Evolutionary conservation across 345 rosid genomes (phyloP), one percentile per base, ranked within the genome.

Genomic region (Citrus inodora): DNA sequence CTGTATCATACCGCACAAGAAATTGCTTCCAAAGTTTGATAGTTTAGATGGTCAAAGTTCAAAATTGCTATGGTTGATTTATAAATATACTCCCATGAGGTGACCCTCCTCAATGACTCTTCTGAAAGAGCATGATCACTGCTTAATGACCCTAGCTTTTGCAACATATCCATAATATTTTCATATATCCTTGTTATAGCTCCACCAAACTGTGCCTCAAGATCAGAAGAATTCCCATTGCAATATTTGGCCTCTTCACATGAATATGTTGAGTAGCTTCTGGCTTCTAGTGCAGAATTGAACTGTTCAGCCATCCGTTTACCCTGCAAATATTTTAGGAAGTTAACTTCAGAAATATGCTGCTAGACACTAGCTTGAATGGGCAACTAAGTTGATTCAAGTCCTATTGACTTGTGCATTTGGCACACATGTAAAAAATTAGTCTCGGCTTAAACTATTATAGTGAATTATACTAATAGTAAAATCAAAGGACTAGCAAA

Each of bases 41-140:
- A 81, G 80, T 86, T 88, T 55, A 94, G 76, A 78, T 74, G 80
- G 70, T 85, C 88, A 75, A 91, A 63, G 68, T 82, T 82, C 77
- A 93, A 76, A 83, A 85, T 88, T 70, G 73, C 83, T 59, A 81
- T 79, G 71, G 81, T 79, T 80, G 87, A 85, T 78, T 85, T 84
- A 77, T 90, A 91, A 73, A 89, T 75, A 83, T 76, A 61, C 81
- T 87, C 92, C 97, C 98, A 96, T 10, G 84, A 85, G 48, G 94
- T 87, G 73, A 96, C 80, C 65, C 79, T 86, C 79, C 72, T 83
- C 60, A 60, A 65, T 48, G 79, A 82, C 62, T 85, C 92, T 81
- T 87, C 87, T 51, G 88, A 73, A 69, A 71, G 71, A 78, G 74
- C 59, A 76, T 38, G 61, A n/a, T 66, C 85, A 77, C 80, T 75